Base-by-base conservation (phyloP, 2,329 filamentous ascomycete species). In the Leptographium radiaticola region DNA sequence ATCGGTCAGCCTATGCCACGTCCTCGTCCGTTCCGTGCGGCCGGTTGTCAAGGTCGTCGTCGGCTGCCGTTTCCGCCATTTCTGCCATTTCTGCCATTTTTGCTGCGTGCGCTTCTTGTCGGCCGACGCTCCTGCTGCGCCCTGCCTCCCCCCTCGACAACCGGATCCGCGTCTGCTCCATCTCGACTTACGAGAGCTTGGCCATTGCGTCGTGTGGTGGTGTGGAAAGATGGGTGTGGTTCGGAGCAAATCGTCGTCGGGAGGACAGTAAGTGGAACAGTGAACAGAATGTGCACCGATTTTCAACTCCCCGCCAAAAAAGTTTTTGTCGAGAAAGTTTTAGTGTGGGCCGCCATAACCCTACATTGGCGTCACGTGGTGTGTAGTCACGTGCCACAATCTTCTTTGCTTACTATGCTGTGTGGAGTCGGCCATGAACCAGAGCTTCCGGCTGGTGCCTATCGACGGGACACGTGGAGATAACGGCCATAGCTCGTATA, bases 121-220 rank as follows among this genome's bases (percentile, higher is more conserved):
- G 25, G 25, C 25, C 25, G 25, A 5, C 25, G n/a, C 3, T 33
- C 30, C 20, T n/a, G 18, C 40, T 33, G 30, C 10, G 15, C 30
- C 30, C 20, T 18, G 34, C 34, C 12, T 13, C 4, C 7, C 6
- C 11, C 34, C 34, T 36, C 34, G 34, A 36, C 34, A 9, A 36
- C 34, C 34, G 34, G 34, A 36, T 10, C 34, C 34, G 13, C 16
- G 8, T 9, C n/a, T 20, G 16, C 40, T 43, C 40, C 8, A 13
- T 30, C 13, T 18, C 49, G 40, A 80, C 78, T 74, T 75, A 81
- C 78, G 77, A 80, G 63, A 75, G 66, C 72, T 81, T 81, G 71
- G 77, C 78, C 78, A 81, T 81, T 78, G 57, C 53, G 56, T 58
- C 57, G 56, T 52, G 53, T 55, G 44, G 46, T 40, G 49, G 30